Percentiles rank a stretch among this genome's conserved stretches.
These are phyloP conservation scores for Leccinum variicolor DNA, from an alignment of 768 basidiomycete species.

Conservation along the genomic window DNA sequence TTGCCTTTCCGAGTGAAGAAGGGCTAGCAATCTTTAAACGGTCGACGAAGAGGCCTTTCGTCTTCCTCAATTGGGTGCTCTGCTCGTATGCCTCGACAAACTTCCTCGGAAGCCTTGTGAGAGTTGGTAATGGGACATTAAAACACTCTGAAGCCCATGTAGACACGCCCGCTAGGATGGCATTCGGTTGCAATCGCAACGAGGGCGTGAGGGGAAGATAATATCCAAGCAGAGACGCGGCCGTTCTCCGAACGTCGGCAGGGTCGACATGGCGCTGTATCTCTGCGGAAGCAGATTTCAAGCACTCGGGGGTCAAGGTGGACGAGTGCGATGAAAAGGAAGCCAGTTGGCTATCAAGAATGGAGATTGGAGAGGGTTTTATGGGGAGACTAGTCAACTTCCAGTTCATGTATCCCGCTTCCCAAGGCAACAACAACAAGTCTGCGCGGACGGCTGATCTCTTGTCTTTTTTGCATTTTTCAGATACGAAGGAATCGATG, in stretches of 20 bases:
- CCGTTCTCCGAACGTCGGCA: constrained; percentile 55
- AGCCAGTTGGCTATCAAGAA: constrained; percentile 9
- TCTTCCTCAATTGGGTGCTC: constrained; percentile 2
- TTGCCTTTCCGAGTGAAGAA: constrained; percentile 18
- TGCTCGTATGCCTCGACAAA: constrained; percentile 22
- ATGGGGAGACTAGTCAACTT: constrained; percentile 68
- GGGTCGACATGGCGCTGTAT: constrained; percentile 40
- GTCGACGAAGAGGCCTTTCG: constrained; percentile 24
- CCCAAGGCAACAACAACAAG: constrained; percentile 77
- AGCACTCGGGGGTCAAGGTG: constrained; percentile 24
- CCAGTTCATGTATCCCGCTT: constrained; percentile 62
- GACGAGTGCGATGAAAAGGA: constrained; percentile 12
- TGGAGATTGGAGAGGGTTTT: constrained; percentile 44
- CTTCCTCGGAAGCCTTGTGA: constrained; percentile 20
- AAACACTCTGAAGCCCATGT: constrained; percentile 47
- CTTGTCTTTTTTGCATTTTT: background rate
- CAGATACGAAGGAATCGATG: constrained; percentile 41
- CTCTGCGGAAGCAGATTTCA: constrained; percentile 22
- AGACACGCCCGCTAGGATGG: constrained; percentile 54
- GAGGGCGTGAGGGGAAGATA: constrained; percentile 53
- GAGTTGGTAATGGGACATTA: constrained; percentile 14
- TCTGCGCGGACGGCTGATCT: constrained; percentile 53
- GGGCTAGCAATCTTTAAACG: constrained; percentile 14
- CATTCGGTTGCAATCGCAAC: constrained; percentile 41
- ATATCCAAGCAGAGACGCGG: constrained; percentile 69